phyloP scores from a whole-genome alignment of 2,329 filamentous ascomycete species.

The Aspergillus sojae region DNA sequence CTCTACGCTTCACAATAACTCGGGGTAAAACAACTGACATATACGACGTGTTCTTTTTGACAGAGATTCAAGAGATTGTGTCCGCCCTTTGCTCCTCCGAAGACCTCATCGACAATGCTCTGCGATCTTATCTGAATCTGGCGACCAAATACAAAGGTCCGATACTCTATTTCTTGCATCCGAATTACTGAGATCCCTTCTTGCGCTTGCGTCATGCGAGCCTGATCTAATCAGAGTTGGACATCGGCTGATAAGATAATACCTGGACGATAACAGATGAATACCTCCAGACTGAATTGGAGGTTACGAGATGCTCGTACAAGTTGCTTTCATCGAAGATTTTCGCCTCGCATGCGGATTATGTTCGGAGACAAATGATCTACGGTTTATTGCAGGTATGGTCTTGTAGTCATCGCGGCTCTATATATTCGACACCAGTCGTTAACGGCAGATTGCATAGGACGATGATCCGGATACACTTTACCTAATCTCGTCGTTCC shows the following conservation, averaged over 20 bases:
- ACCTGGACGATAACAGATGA: conserved; percentile 53
- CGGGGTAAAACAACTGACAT: background rate
- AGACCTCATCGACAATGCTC: conserved; percentile 76
- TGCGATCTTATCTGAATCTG: conserved; percentile 81
- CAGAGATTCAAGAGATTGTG: conserved; percentile 70
- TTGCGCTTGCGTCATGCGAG: background rate
- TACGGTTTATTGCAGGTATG: conserved; percentile 76
- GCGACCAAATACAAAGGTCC: conserved; percentile 71
- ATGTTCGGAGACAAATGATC: conserved; percentile 90
- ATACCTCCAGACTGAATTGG: conserved; percentile 74
- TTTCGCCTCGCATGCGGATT: conserved; percentile 75
- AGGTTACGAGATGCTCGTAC: conserved; percentile 78
- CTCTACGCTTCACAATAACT: background rate
- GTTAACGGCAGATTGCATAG: conserved; percentile 46
- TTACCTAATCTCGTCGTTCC: conserved; percentile 78
- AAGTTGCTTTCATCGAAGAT: conserved; percentile 74
- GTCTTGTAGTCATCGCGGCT: background rate
- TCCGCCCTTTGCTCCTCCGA: conserved; percentile 61
- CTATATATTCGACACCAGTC: background rate
- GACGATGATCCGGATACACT: conserved; percentile 83
- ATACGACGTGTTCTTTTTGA: conserved; percentile 12
- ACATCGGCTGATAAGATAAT: conserved; percentile 11
- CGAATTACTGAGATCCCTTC: background rate
- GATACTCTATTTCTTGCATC: conserved; percentile 5
- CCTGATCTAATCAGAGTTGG: background rate